A percentile compares a stretch with the other conserved stretches of the same genome.
Conservation (phyloP, 768 basidiomycete genomes). For the Boletus rubroflammeus region DNA sequence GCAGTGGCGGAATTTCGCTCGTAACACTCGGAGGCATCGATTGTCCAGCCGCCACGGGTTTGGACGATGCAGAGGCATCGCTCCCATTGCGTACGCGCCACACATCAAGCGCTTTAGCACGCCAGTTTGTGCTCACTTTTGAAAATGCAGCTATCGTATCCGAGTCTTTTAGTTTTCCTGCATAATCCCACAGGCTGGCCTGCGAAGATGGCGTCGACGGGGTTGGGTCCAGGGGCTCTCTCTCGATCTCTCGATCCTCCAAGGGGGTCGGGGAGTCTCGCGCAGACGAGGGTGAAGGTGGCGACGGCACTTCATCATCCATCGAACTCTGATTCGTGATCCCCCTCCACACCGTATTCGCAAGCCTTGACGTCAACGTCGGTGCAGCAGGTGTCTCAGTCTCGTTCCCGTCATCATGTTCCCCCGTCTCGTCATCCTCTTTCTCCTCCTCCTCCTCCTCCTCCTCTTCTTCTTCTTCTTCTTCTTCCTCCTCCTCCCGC, state of each 20-base stretch:
- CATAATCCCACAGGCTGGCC: conserved; percentile 61
- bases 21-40: conserved; percentile 18
- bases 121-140: conserved; percentile 75
- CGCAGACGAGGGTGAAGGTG: conserved; percentile 33
- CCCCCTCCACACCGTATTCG: conserved; percentile 70
- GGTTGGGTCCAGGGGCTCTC: conserved; percentile 11
- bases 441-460: conserved; percentile 25
- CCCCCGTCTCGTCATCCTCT: conserved; percentile 22
- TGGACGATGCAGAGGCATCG: conserved; percentile 2
- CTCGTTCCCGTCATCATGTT: conserved; percentile 41
- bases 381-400: conserved; percentile 39
- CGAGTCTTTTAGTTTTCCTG: conserved; percentile 70
- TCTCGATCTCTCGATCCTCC: conserved; percentile 17
- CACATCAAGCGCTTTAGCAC: conserved; percentile 49
- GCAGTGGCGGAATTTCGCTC: conserved; percentile 19
- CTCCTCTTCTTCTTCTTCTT: conserved; percentile 32
- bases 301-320: conserved; percentile 53
- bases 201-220: conserved; percentile 22
- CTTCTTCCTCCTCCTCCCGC: conserved; percentile 37
- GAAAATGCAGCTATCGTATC: conserved; percentile 67
- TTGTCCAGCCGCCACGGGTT: background rate
- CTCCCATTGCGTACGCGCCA: conserved; percentile 27
- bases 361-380: conserved; percentile 50
- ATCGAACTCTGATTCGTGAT: conserved; percentile 73
- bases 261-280: conserved; percentile 25